Evolutionary conservation across 2,329 filamentous ascomycete species (phyloP), one percentile per base, ranked within the genome.

Genomic region (Trichoderma lentiforme): DNA sequence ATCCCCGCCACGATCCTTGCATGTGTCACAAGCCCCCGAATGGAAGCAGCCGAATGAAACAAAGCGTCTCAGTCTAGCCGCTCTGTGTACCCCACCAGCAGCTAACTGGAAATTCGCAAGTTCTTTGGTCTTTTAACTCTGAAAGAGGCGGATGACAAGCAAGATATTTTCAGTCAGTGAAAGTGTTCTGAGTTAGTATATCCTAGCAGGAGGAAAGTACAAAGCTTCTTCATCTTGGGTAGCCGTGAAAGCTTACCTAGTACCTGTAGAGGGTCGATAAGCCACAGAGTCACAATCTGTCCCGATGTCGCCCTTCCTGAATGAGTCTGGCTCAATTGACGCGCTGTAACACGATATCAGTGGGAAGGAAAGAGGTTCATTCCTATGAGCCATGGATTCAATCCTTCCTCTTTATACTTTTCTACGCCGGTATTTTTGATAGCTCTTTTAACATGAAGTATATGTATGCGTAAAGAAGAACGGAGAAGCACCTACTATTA

Each of bases 211-310:
- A 43, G 1, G 34, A 39, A 39, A 47, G 43, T 11, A 47, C 43
- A 21, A n/a, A 47, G 3, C 8, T 0, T 0, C 8, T 21, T 47
- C n/a, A 47, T 47, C 0, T 21, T 47, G 43, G 0, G 3, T 47
- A 9, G 36, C 36, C 0, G 36, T 8, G 15, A 39, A 39, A 3
- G 36, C 3, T 39, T 39, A 34, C 9, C 2, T 30, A 39, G n/a
- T n/a, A n/a, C n/a, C n/a, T n/a, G n/a, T 39, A 39, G 39, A 43
- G 7, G 15, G 7, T n/a, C 39, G 39, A 39, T 4, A 51, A 51
- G 47, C 47, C 47, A 51, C 47, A 51, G 8, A 14, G 47, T 53
- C 47, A 24, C 5, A 53, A 53, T 11, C 2, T 1, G 3, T 24
- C 47, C 47, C 47, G 47, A 24, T 24, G 47, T 53, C 47, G 47